Evolutionary conservation across 140 eudicot species (phyloP).

Genomic region (Ambrosia hybrid): DNA sequence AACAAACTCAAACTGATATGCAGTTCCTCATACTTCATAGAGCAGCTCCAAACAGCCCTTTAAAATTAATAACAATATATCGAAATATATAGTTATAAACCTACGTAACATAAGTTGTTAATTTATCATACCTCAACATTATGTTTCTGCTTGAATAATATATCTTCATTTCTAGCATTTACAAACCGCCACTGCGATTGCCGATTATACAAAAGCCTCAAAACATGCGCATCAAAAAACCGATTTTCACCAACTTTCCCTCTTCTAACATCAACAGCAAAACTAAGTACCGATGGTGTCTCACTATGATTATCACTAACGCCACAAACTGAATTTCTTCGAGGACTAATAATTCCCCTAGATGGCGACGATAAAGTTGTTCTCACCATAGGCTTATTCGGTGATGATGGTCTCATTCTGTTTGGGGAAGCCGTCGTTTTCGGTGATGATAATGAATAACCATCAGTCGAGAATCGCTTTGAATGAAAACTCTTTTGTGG

Average conservation of each 20-base stretch:
- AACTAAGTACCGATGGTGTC: constrained; percentile 90
- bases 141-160: constrained; percentile 63
- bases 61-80: background rate
- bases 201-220: constrained; percentile 82
- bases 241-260: constrained; percentile 93
- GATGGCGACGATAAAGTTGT: constrained; percentile 45
- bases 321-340: constrained; percentile 56
- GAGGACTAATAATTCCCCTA: constrained; percentile 65
- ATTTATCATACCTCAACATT: constrained; percentile 61
- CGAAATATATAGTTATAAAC: background rate
- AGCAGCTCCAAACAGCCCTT: constrained; percentile 2
- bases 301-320: constrained; percentile 52
- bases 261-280: constrained; percentile 80
- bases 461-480: constrained; percentile 48
- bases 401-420: constrained; percentile 71
- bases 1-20: background rate
- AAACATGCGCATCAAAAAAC: constrained; percentile 74
- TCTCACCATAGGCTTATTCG: constrained; percentile 55
- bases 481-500: constrained; percentile 49
- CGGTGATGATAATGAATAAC: constrained; percentile 52
- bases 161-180: constrained; percentile 80
- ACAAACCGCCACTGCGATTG: constrained; percentile 95
- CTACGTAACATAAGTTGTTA: constrained; percentile 7
- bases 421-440: constrained; percentile 71
- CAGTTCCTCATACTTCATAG: background rate